Conservation (phyloP, 257 asterid genomes). For the Coffea eugenioides region DNA sequence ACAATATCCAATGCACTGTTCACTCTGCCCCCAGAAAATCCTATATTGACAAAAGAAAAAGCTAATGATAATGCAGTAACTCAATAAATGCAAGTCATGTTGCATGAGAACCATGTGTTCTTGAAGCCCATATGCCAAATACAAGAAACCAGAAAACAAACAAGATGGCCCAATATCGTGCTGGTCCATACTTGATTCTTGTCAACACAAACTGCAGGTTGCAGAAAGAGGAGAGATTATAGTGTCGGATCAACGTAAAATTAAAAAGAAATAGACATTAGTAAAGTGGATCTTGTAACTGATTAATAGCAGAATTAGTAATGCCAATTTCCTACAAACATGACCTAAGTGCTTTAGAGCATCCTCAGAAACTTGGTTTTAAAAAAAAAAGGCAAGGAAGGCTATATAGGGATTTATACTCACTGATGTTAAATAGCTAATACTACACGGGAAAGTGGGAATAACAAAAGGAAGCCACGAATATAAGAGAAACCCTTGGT, state of each 20-base stretch:
- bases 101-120: constrained; percentile 72
- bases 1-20: not conserved
- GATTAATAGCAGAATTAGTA: not conserved
- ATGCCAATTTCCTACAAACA: not conserved
- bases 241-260: not conserved
- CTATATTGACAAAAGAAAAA: no score
- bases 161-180: constrained; percentile 97
- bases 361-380: not conserved
- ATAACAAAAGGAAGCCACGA: not conserved
- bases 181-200: constrained; percentile 89
- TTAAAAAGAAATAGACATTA: not conserved
- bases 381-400: not conserved
- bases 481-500: not conserved
- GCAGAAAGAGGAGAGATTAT: not conserved
- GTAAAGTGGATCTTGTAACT: not conserved
- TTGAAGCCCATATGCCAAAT: constrained; percentile 92
- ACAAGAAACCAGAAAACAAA: constrained; percentile 96
- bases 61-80: not conserved
- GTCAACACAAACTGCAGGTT: constrained; percentile 84
- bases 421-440: not conserved
- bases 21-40: not conserved
- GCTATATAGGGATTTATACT: not conserved
- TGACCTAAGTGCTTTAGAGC: not conserved
- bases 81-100: constrained; percentile 29
- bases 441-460: not conserved